phyloP scores from a whole-genome alignment of 1,139 yeast genomes.

The Scheffersomyces illinoinensis region DNA sequence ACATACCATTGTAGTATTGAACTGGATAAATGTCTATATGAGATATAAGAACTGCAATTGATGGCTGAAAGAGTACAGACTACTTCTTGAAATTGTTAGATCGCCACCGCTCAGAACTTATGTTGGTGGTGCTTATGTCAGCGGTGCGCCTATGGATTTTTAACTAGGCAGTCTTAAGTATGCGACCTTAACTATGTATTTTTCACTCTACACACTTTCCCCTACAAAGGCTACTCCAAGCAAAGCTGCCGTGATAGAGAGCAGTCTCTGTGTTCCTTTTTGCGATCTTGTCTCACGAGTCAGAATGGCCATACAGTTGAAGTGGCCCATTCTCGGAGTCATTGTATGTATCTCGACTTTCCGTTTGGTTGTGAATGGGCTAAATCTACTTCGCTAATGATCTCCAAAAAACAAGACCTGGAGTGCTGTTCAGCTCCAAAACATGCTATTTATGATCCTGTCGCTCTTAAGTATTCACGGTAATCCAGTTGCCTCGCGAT shows the following conservation, averaged over 20 bases:
- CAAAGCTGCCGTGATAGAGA: background rate
- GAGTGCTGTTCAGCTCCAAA: too few species aligned
- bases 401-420: background rate
- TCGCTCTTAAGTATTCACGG: too few species aligned
- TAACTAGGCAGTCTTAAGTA: background rate
- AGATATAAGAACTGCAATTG: background rate
- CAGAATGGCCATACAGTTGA: conserved; percentile 52
- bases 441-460: background rate
- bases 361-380: background rate
- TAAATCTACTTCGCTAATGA: background rate
- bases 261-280: background rate
- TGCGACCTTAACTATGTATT: background rate
- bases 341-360: conserved; percentile 34
- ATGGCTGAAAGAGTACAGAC: background rate
- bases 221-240: too few species aligned
- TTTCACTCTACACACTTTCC: background rate
- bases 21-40: background rate
- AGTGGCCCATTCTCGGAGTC: conserved; percentile 62
- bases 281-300: background rate
- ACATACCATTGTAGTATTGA: background rate
- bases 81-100: background rate
- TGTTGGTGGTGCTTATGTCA: background rate
- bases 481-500: background rate
- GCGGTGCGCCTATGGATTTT: background rate
- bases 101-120: background rate